Conservation (phyloP, 768 basidiomycete genomes). For the Kwoniella sp. region DNA sequence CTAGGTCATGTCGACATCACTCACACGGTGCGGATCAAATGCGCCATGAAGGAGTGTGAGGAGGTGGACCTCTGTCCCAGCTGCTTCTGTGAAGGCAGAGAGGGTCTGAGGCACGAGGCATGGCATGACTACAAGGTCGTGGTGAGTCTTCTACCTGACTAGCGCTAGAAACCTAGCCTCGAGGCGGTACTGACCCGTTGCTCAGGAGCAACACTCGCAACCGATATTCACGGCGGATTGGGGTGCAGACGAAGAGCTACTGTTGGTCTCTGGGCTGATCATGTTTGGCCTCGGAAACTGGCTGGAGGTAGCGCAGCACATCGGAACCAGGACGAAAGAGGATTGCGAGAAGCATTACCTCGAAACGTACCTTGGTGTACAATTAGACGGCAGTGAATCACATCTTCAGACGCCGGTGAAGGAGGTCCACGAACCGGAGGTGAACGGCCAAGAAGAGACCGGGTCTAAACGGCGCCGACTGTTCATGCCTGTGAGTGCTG, state of each 20-base stretch:
- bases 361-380: constrained; percentile 70
- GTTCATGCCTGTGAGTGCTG: constrained; percentile 46
- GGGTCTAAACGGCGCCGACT: constrained; percentile 31
- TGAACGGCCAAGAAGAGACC: neutral
- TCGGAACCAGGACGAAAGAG: constrained; percentile 88
- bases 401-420: constrained; percentile 2
- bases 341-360: constrained; percentile 89
- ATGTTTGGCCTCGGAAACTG: constrained; percentile 90
- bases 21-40: constrained; percentile 94
- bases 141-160: constrained; percentile 53
- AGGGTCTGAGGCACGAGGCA: constrained; percentile 77
- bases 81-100: constrained; percentile 89
- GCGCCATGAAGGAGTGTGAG: constrained; percentile 63
- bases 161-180: neutral
- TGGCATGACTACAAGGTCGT: constrained; percentile 88
- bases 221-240: constrained; percentile 93
- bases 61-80: constrained; percentile 89
- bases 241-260: constrained; percentile 97
- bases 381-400: constrained; percentile 46
- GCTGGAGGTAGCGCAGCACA: constrained; percentile 86
- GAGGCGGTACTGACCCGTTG: too few species aligned
- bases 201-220: constrained; percentile 88
- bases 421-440: constrained; percentile 14
- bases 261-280: constrained; percentile 81
- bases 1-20: constrained; percentile 74